Conservation (phyloP, 371 early-diverging fungal species). For the Nosema muscidifuracis region DNA sequence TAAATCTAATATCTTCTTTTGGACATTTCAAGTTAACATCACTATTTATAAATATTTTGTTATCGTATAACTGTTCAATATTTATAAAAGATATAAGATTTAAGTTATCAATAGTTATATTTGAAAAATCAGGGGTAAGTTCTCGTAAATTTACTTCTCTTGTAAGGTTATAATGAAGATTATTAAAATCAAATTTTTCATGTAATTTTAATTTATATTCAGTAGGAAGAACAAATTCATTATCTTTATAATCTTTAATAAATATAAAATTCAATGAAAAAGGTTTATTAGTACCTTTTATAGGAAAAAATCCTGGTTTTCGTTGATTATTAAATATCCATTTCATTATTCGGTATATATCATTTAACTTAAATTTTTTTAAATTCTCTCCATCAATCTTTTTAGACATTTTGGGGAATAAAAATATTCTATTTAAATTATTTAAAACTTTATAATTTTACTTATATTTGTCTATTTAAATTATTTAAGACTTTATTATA, state of each 20-base stretch:
- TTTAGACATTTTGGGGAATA: background rate
- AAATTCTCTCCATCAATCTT: background rate
- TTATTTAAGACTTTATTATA: too few species aligned
- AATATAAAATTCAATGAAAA: conserved; percentile 10
- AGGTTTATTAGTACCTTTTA: background rate
- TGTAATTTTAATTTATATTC: conserved; percentile 14
- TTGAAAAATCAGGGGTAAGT: background rate
- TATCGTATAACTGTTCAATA: conserved; percentile 26
- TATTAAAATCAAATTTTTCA: conserved; percentile 24
- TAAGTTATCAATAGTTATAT: conserved; percentile 25
- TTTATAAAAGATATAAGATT: conserved; percentile 9
- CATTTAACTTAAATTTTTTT: conserved; percentile 30
- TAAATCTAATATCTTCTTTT: conserved; percentile 5
- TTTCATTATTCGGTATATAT: conserved; percentile 34
- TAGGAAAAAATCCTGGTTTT: conserved; percentile 26
- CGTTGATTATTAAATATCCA: conserved; percentile 25
- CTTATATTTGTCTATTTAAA: too few species aligned
- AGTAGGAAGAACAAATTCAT: background rate
- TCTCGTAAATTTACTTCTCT: conserved; percentile 9
- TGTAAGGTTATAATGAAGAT: conserved; percentile 6
- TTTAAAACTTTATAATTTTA: too few species aligned
- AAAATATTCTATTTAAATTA: too few species aligned
- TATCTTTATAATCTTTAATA: background rate
- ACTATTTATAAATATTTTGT: conserved; percentile 31
- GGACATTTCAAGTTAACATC: conserved; percentile 3